Base-by-base conservation (phyloP, 257 asterid species). In the Nicotiana obtusifolia region DNA sequence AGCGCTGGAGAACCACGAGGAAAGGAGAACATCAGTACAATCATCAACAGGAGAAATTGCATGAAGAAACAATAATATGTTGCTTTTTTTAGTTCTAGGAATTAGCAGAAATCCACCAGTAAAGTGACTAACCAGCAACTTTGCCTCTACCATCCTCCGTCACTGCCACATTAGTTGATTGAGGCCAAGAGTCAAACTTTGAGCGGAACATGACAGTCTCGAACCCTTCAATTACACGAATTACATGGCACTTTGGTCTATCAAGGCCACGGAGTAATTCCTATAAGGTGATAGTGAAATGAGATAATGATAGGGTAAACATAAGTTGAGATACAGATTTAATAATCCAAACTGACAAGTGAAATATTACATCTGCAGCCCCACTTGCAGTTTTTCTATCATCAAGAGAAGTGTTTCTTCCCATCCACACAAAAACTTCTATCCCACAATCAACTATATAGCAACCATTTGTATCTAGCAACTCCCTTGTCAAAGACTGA, bases 81-180 rank as follows among this genome's bases (percentile, higher is more conserved):
- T 49, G 44, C 52, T 20, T 26, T 20, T 26, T n/a, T 56, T 61
- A 35, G 64, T 80, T 47, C 67, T 33, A 47, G 56, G 54, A 79
- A 64, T n/a, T 49, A 56, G 77, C 61, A 84, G 26, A 64, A 81
- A 79, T 65, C 37, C 67, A 66, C 57, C 69, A 82, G 61, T 49
- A 64, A n/a, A 82, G 86, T 82, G 56, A 89, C 98, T 87, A 37
- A 97, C 99, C 98, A 81, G 98, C 99, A 85, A 97, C 98, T 90
- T 92, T 97, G 84, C 99, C 99, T 87, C 98, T 90, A 82, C 98
- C 97, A 83, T 97, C 98, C 89, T 94, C 98, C 26, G 98, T 62
- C 61, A 91, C 98, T 47, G 98, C 85, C 81, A 90, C 93, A 80
- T 82, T 85, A 83, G 89, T 86, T 66, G 93, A 84, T 80, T 91